Conservation (phyloP, 768 basidiomycete species). For the Candolleomyces eurysporus region DNA sequence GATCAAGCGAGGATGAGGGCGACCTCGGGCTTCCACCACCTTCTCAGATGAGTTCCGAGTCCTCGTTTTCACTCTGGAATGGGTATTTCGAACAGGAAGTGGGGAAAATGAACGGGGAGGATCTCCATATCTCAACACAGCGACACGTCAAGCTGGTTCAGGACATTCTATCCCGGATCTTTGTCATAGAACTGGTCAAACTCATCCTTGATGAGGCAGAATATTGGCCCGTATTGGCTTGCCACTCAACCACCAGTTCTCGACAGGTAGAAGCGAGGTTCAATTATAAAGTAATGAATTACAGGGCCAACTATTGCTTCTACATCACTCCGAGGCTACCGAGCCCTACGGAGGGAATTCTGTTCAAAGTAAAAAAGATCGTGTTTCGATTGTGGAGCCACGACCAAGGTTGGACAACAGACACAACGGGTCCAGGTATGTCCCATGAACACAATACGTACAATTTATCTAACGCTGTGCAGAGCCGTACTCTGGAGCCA, state of each 20-base stretch:
- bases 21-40: too few species aligned
- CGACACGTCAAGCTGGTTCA: not conserved
- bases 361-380: slow-evolving; percentile 14
- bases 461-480: not conserved
- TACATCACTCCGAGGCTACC: slow-evolving; percentile 14
- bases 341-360: not conserved
- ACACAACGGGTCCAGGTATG: slow-evolving; percentile 17
- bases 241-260: slow-evolving; percentile 2
- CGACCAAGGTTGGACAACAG: slow-evolving; percentile 34
- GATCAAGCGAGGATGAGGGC: too few species aligned
- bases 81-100: too few species aligned
- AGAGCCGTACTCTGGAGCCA: slow-evolving; percentile 29
- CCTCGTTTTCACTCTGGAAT: too few species aligned
- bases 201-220: slow-evolving; percentile 16
- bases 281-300: not conserved
- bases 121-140: too few species aligned
- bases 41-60: too few species aligned
- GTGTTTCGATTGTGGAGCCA: slow-evolving; percentile 18
- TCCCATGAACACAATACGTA: not conserved
- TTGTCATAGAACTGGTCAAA: slow-evolving; percentile 16
- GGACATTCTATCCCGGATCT: slow-evolving; percentile 1
- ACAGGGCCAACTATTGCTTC: slow-evolving; percentile 11
- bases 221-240: slow-evolving; percentile 15
- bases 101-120: too few species aligned
- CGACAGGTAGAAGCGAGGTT: slow-evolving; percentile 6